Conservation (phyloP, 116 monocot species). For the Cymodocea nodosa region DNA sequence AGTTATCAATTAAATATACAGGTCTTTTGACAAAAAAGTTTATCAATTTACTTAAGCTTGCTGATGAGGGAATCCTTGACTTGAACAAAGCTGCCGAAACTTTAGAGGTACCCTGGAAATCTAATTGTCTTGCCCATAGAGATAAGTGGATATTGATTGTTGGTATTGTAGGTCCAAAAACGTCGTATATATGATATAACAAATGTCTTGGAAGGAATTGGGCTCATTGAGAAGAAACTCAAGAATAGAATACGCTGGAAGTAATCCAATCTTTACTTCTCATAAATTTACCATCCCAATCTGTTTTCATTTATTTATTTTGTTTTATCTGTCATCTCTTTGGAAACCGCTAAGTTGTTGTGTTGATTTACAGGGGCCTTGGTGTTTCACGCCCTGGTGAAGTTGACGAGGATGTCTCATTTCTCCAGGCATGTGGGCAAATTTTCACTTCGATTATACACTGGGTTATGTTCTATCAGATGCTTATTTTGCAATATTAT, state of each 20-base stretch:
- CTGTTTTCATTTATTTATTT: not conserved
- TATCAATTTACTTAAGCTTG: slow-evolving; percentile 73
- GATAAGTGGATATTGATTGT: not conserved
- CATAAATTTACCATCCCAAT: not conserved
- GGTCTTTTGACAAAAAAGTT: slow-evolving; percentile 93
- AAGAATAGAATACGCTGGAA: slow-evolving; percentile 82
- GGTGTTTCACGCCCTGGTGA: slow-evolving; percentile 47
- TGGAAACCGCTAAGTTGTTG: not conserved
- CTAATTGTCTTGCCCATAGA: no score
- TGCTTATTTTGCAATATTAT: not conserved
- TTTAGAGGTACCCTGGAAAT: slow-evolving; percentile 30
- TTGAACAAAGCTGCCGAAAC: slow-evolving; percentile 91
- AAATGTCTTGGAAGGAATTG: slow-evolving; percentile 83
- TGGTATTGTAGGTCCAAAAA: slow-evolving; percentile 49
- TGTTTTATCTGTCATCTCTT: not conserved
- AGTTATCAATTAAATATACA: slow-evolving; percentile 10
- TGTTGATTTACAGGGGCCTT: slow-evolving; percentile 38
- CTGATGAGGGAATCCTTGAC: slow-evolving; percentile 85
- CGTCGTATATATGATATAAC: slow-evolving; percentile 84
- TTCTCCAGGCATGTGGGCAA: slow-evolving; percentile 37
- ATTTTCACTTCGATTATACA: not conserved
- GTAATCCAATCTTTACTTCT: slow-evolving; percentile 22
- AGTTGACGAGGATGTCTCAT: slow-evolving; percentile 31
- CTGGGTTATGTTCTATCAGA: not conserved
- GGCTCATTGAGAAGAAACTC: slow-evolving; percentile 68